Conservation (phyloP, 208 protist genomes). For the Trypanosoma brucei region DNA sequence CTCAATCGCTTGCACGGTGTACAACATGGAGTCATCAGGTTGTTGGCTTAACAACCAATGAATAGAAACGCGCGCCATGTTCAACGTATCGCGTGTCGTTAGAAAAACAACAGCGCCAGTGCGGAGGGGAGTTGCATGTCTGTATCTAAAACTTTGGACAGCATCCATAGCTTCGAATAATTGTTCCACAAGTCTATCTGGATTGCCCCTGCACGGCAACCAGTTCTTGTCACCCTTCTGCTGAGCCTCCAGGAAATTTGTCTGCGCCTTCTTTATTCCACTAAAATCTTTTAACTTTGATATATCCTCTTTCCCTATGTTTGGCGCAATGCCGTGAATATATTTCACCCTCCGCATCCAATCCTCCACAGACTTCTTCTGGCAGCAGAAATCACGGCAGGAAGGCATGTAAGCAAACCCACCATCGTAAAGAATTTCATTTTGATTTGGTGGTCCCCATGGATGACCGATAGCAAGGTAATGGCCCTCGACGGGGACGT, state of each 20-base stretch:
- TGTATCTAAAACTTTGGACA: constrained; percentile 1
- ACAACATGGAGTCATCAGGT: neutral
- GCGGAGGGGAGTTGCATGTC: neutral
- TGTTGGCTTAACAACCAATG: constrained; percentile 5
- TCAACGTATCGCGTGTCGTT: neutral
- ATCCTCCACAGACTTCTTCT: constrained; percentile 1
- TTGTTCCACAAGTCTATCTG: neutral
- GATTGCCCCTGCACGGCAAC: neutral
- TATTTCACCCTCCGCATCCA: constrained; percentile 2
- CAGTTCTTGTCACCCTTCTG: neutral
- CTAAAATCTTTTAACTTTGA: neutral
- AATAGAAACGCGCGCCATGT: constrained; percentile 3
- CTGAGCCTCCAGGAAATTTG: neutral
- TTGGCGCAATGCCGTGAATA: constrained; percentile 9
- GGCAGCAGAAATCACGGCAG: neutral
- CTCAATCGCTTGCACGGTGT: constrained; percentile 14
- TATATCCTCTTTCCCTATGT: neutral
- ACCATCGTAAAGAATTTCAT: constrained; percentile 7
- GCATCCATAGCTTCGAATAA: neutral
- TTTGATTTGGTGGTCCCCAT: neutral
- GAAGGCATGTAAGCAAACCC: constrained; percentile 7
- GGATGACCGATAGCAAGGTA: constrained; percentile 9
- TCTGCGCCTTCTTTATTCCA: neutral
- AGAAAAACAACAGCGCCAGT: constrained; percentile 1
- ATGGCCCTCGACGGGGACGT: constrained; percentile 18